Evolutionary conservation across 441 rosid species (phyloP), one percentile per base, ranked within the genome.

Genomic region (Jatropha multifida): DNA sequence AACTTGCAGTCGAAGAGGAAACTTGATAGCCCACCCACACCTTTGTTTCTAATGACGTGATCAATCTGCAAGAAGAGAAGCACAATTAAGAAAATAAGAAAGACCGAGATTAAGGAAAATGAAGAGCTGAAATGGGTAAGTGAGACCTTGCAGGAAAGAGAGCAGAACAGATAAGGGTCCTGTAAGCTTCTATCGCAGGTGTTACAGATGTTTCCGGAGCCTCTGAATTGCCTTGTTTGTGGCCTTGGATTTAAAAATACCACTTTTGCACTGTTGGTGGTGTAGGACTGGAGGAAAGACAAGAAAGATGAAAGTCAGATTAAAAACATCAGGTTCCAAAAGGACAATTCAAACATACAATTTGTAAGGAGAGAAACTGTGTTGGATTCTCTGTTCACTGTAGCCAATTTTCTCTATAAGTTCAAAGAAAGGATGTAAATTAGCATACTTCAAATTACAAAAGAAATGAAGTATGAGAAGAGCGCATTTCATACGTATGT

Each of bases 61-160:
- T 88, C 85, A 69, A 92, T 79, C 98, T 94, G 85, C 41, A 76
- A 27, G 3, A 2, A 69, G 2, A 0, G 11, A 55, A 8, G 15
- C 9, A 23, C 9, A 2, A 38, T 17, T 3, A 32, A 26, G n/a
- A 23, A 64, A 74, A 61, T 44, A 75, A 76, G 15, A 52, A 48
- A 69, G 18, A 72, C 58, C 75, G 72, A 70, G 46, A 51, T 38
- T 40, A 23, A 27, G 73, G n/a, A 62, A 69, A 71, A 6, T 26
- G 12, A 62, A 38, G 11, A 23, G 17, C 0, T 41, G 27, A 55
- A 18, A 20, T 15, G 58, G 62, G 18, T 9, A 15, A 37, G 7
- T n/a, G n/a, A 63, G 7, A 94, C 98, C 98, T 92, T 94, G 94
- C 98, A 94, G 17, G 86, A 89, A 79, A 94, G 86, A 32, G 92